These are phyloP conservation scores for Calonectria naviculata DNA, from an alignment of 2,329 filamentous ascomycete genomes.

Conservation along the genomic window DNA sequence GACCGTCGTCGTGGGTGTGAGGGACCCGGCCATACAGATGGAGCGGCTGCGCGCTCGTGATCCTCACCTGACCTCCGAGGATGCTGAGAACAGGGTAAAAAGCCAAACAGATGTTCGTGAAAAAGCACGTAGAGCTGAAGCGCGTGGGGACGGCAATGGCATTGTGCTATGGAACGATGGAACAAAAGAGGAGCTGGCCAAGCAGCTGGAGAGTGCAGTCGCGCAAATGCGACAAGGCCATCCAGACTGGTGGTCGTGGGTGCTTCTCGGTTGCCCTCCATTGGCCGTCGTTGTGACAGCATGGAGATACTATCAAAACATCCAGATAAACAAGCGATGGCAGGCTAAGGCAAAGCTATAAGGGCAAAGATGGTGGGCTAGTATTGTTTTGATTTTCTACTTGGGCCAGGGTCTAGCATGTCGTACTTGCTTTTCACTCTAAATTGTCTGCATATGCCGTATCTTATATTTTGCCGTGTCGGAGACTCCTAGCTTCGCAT, in stretches of 20 bases:
- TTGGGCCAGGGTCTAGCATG: neutral
- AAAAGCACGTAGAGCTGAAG: slow-evolving; percentile 82
- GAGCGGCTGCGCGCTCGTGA: slow-evolving; percentile 80
- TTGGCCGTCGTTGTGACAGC: slow-evolving; percentile 75
- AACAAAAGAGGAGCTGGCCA: slow-evolving; percentile 74
- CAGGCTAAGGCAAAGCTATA: slow-evolving; percentile 49
- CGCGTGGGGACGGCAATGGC: slow-evolving; percentile 72
- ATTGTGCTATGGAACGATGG: slow-evolving; percentile 94
- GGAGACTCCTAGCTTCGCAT: too few relatives aligned
- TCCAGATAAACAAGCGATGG: slow-evolving; percentile 78
- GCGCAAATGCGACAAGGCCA: slow-evolving; percentile 69
- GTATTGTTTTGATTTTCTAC: neutral
- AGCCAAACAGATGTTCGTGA: slow-evolving; percentile 88
- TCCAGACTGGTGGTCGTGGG: slow-evolving; percentile 87
- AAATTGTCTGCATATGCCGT: neutral
- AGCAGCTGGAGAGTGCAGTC: slow-evolving; percentile 76
- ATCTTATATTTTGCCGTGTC: neutral
- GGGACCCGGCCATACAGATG: slow-evolving; percentile 86
- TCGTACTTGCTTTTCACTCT: neutral
- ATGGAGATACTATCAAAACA: slow-evolving; percentile 80
- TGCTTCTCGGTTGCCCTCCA: slow-evolving; percentile 77
- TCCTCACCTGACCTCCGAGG: slow-evolving; percentile 81
- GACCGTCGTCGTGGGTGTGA: slow-evolving; percentile 88
- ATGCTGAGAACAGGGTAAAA: slow-evolving; percentile 86
- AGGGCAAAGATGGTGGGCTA: neutral